Percentiles rank a stretch among this genome's conserved stretches.
These are phyloP conservation scores for Cryptococcus sp. DNA, from an alignment of 1,284 basidiomycete genomes.

Conservation along the genomic window DNA sequence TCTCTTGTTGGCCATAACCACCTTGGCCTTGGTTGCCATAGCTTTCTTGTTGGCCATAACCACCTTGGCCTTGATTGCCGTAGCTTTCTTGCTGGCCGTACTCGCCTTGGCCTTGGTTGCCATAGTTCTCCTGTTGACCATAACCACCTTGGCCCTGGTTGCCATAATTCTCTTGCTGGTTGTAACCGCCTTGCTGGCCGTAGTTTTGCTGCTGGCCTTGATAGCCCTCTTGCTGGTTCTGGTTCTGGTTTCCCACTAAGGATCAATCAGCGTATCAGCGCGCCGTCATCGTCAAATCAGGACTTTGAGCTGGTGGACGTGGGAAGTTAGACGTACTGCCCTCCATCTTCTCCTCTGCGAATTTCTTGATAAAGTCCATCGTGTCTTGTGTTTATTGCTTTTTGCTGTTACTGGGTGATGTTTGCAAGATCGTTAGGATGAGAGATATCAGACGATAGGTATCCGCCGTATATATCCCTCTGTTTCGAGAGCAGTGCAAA, in stretches of 20 bases:
- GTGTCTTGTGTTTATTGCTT: constrained; percentile 5
- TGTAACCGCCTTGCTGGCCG: background rate
- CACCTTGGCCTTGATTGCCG: constrained; percentile 7
- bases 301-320: background rate
- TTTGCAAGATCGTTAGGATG: background rate
- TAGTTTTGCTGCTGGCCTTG: background rate
- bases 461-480: too few relatives aligned
- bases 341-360: constrained; percentile 20
- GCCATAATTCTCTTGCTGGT: constrained; percentile 1
- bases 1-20: constrained; percentile 7
- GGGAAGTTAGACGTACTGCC: constrained; percentile 3
- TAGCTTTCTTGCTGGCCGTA: constrained; percentile 8
- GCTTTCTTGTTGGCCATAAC: constrained; percentile 3
- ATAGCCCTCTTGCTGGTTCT: constrained; percentile 7
- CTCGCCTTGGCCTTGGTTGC: constrained; percentile 4
- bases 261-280: background rate
- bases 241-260: constrained; percentile 8
- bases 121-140: constrained; percentile 3
- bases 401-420: background rate
- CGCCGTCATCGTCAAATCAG: background rate
- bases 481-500: too few relatives aligned
- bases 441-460: too few relatives aligned
- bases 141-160: constrained; percentile 1
- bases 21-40: constrained; percentile 13
- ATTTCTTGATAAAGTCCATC: constrained; percentile 27